Percentiles rank a stretch among this genome's conserved stretches.
Conservation (phyloP, 169 alveolate genomes). For the Plasmodium blacklocki region DNA sequence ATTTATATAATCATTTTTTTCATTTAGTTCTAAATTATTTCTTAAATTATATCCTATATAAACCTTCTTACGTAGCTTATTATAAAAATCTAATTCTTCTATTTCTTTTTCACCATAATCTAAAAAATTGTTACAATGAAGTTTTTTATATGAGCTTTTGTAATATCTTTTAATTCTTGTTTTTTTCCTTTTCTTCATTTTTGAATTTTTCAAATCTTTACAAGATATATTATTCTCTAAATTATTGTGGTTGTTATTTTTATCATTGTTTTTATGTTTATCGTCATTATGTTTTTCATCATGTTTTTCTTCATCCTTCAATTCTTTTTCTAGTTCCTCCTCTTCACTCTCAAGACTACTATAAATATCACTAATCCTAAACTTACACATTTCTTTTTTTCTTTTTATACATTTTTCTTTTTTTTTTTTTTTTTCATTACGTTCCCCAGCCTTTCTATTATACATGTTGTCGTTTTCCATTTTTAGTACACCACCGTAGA, state of each 20-base stretch:
- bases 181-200: too few relatives aligned
- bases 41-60: conserved; percentile 73
- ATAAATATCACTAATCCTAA: conserved; percentile 53
- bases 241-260: background rate
- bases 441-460: background rate
- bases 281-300: background rate
- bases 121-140: background rate
- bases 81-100: conserved; percentile 46
- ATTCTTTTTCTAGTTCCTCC: conserved; percentile 32
- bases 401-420: background rate
- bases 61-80: conserved; percentile 9
- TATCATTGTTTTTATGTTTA: too few relatives aligned
- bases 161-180: too few relatives aligned
- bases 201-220: too few relatives aligned
- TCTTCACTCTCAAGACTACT: conserved; percentile 73
- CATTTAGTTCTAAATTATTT: conserved; percentile 26
- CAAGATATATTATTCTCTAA: too few relatives aligned
- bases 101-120: conserved; percentile 42
- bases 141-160: background rate
- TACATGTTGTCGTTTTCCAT: conserved; percentile 8
- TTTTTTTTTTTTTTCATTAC: background rate
- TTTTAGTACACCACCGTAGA: background rate
- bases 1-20: conserved; percentile 60
- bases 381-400: background rate
- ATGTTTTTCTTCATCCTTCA: background rate